These are phyloP conservation scores for Cyclotella atomus DNA, from an alignment of 108 stramenopile genomes.

Conservation along the genomic window DNA sequence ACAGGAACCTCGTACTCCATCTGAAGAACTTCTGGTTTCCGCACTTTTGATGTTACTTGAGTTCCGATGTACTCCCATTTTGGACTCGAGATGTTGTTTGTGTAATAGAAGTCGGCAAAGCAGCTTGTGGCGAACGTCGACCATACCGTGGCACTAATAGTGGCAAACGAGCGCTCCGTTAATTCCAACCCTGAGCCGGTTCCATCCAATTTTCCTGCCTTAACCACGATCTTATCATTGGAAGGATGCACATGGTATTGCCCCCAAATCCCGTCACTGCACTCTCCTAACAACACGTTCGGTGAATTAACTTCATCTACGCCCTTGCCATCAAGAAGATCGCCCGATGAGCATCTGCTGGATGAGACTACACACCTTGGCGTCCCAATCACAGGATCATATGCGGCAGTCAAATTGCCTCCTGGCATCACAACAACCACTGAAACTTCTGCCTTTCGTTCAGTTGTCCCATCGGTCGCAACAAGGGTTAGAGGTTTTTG, in stretches of 20 bases:
- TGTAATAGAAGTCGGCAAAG: conserved; percentile 19
- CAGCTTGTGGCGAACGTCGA: background rate
- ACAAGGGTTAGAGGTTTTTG: background rate
- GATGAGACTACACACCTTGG: background rate
- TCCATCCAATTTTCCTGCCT: background rate
- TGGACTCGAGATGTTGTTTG: background rate
- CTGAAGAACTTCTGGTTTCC: background rate
- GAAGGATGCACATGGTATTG: conserved; percentile 12
- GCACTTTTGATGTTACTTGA: background rate
- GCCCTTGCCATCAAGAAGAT: conserved; percentile 1
- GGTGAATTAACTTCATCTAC: conserved; percentile 9
- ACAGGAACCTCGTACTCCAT: background rate
- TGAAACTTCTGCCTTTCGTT: background rate
- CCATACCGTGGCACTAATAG: conserved; percentile 8
- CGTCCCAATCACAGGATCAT: background rate
- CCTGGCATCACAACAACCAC: conserved; percentile 3
- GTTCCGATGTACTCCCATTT: conserved; percentile 4
- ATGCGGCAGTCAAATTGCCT: conserved; percentile 1
- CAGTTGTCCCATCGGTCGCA: background rate
- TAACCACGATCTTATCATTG: conserved; percentile 17
- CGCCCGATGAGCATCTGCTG: background rate
- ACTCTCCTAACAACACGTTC: conserved; percentile 2
- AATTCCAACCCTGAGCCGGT: background rate
- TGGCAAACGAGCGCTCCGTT: background rate
- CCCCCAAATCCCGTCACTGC: conserved; percentile 8